phyloP scores from a whole-genome alignment of 495 filamentous ascomycete genomes.

The Sphaerosporella brunnea region DNA sequence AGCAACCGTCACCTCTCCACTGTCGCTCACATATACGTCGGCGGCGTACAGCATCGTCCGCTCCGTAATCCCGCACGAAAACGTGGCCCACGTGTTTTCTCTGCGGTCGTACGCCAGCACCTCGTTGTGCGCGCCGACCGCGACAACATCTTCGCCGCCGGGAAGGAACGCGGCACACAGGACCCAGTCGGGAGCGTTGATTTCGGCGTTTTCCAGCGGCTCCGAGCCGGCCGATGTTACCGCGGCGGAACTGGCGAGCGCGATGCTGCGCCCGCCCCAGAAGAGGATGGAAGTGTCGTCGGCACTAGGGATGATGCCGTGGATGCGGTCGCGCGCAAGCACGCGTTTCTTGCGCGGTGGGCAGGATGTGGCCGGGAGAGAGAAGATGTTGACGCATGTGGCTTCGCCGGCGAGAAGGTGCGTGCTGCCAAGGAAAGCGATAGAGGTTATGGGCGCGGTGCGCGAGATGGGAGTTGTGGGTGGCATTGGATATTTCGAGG shows the following conservation, averaged over 20 bases:
- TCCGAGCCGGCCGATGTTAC: constrained; percentile 1
- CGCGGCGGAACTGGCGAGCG: constrained; percentile 18
- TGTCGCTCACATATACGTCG: constrained; percentile 41
- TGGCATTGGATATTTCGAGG: too few species aligned
- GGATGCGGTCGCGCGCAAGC: constrained; percentile 48
- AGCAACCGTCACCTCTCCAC: constrained; percentile 48
- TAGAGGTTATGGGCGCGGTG: constrained; percentile 19
- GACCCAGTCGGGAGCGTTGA: constrained; percentile 58
- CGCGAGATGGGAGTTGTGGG: constrained; percentile 4
- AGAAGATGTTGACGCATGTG: constrained; percentile 45
- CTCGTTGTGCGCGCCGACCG: constrained; percentile 71
- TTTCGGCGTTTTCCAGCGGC: constrained; percentile 18
- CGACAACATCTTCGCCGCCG: constrained; percentile 14
- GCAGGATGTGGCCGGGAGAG: constrained; percentile 19
- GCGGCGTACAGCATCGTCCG: constrained; percentile 80
- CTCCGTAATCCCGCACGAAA: constrained; percentile 44
- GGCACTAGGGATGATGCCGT: constrained; percentile 38
- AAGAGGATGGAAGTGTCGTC: constrained; percentile 29
- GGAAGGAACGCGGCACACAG: constrained; percentile 48
- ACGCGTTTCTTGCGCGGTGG: constrained; percentile 27
- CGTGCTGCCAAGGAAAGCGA: constrained; percentile 14
- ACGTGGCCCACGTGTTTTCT: constrained; percentile 18
- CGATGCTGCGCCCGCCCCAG: constrained; percentile 38
- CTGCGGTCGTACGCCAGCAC: constrained; percentile 31
- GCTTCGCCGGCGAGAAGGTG: constrained; percentile 57